Conservation (phyloP, 768 basidiomycete species). For the Tulasnella sp. region DNA sequence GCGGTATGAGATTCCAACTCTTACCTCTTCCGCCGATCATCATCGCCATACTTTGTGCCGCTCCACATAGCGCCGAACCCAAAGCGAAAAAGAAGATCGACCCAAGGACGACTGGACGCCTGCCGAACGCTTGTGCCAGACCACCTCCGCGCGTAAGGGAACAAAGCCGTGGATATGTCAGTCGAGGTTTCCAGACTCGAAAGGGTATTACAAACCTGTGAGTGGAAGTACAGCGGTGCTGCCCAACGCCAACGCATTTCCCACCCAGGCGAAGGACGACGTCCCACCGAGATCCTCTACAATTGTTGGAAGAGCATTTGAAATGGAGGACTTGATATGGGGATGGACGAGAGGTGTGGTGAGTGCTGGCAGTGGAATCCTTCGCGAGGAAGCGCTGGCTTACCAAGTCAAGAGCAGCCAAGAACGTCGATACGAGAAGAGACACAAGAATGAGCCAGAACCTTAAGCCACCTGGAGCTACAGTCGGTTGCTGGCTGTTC, state of each 20-base stretch:
- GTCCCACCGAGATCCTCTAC: constrained; percentile 31
- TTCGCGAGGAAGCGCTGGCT: neutral
- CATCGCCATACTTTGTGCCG: constrained; percentile 49
- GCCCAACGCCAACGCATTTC: constrained; percentile 39
- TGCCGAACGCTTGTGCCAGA: constrained; percentile 47
- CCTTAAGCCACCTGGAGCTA: constrained; percentile 7
- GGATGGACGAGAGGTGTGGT: neutral
- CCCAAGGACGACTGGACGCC: constrained; percentile 43
- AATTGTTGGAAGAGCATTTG: constrained; percentile 34
- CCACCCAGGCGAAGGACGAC: constrained; percentile 37
- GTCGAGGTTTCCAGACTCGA: neutral
- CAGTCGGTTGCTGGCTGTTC: neutral
- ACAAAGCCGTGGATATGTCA: neutral
- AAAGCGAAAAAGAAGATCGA: constrained; percentile 45
- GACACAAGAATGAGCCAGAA: constrained; percentile 25
- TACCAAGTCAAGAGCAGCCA: constrained; percentile 27
- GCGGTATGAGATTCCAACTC: neutral
- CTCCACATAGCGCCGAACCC: constrained; percentile 50
- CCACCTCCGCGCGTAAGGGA: constrained; percentile 25
- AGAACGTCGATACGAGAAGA: constrained; percentile 27
- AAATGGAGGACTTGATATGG: constrained; percentile 31
- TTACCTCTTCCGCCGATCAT: constrained; percentile 42
- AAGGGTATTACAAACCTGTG: constrained; percentile 43
- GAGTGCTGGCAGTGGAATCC: neutral
- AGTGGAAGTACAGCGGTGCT: constrained; percentile 45